These are phyloP conservation scores for Wallemia hederae DNA, from an alignment of 1,284 basidiomycete genomes.

Conservation along the genomic window DNA sequence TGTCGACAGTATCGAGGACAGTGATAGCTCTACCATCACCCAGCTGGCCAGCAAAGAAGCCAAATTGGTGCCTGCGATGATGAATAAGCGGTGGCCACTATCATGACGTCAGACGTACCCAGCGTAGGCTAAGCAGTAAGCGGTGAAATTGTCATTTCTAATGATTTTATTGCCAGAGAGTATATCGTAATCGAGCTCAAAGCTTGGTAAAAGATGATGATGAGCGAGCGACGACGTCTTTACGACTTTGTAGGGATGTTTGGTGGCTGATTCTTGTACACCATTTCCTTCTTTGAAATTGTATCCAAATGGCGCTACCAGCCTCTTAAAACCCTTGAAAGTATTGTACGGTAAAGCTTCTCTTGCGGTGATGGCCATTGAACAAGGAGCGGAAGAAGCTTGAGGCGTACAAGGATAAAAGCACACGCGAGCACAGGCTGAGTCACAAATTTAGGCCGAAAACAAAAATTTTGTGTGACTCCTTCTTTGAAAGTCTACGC, in stretches of 20 bases:
- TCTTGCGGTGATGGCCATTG: not conserved
- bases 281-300: not conserved
- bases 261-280: not conserved
- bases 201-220: not conserved
- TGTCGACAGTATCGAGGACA: slow-evolving; percentile 25
- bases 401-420: no score
- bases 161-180: not conserved
- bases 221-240: not conserved
- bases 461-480: not conserved
- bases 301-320: not conserved
- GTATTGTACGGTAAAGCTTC: not conserved
- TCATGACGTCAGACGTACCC: not conserved
- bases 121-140: not conserved
- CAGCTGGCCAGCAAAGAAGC: slow-evolving; percentile 76
- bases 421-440: no score
- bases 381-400: no score
- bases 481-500: not conserved
- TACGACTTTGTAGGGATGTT: not conserved
- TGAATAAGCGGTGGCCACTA: no score
- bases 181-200: not conserved
- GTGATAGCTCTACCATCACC: slow-evolving; percentile 72
- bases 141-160: not conserved
- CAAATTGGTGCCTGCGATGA: slow-evolving; percentile 34
- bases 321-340: not conserved
- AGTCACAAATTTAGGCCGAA: not conserved